These are phyloP conservation scores for Malbranchea cinnamomea DNA, from an alignment of 2,329 filamentous ascomycete species.

Conservation along the genomic window DNA sequence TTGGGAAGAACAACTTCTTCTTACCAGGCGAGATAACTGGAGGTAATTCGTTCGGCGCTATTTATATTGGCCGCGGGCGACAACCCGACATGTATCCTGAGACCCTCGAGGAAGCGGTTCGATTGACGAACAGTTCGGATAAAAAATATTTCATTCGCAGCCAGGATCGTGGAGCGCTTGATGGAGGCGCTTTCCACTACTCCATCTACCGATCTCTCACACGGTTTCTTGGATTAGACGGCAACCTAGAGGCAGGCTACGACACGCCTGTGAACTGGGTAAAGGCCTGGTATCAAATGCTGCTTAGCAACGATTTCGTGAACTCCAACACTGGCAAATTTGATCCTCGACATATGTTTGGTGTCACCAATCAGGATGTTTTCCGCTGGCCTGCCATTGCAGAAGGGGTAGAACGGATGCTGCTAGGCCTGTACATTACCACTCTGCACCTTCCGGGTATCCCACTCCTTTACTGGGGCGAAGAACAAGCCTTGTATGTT, in stretches of 20 bases:
- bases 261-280: conserved; percentile 42
- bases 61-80: conserved; percentile 48
- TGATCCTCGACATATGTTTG: conserved; percentile 51
- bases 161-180: conserved; percentile 38
- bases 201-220: conserved; percentile 48
- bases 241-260: conserved; percentile 38
- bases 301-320: conserved; percentile 44
- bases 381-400: conserved; percentile 47
- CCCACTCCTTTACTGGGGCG: conserved; percentile 46
- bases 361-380: conserved; percentile 51
- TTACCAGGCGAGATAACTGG: conserved; percentile 49
- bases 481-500: conserved; percentile 51
- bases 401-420: conserved; percentile 41
- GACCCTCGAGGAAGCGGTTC: conserved; percentile 35
- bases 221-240: conserved; percentile 45
- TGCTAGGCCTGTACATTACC: conserved; percentile 44
- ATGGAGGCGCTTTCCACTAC: conserved; percentile 49
- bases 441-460: conserved; percentile 47
- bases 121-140: conserved; percentile 29
- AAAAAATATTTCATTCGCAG: conserved; percentile 38
- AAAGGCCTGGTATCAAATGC: conserved; percentile 40
- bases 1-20: conserved; percentile 50
- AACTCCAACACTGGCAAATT: conserved; percentile 47
- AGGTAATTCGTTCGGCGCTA: conserved; percentile 44
- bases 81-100: conserved; percentile 38